Evolutionary conservation across 1,284 basidiomycete genomes (phyloP), one percentile per base, ranked within the genome.

Genomic region (Austropuccinia psidii): DNA sequence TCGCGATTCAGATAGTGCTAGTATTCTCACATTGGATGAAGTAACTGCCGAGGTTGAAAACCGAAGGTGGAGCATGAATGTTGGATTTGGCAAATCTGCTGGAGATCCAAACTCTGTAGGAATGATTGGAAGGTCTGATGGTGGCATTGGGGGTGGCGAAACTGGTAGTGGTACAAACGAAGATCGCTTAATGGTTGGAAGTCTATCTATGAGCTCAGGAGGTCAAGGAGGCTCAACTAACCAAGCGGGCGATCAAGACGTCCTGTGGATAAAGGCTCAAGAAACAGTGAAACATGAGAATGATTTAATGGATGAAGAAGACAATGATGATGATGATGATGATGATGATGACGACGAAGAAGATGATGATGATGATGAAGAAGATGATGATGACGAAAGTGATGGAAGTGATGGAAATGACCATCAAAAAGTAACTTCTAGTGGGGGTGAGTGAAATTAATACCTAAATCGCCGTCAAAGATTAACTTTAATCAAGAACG

Each of bases 21-120:
- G 91, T 79, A 82, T 98, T 77, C 85, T 98, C 79, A 98, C 95
- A 0, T 90, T 98, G 17, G 95, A 98, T 79, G 93, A 98, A 82
- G 96, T 98, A 77, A 98, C 95, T 0, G 93, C 92, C 5, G 91
- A 95, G 78, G 91, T 98, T 0, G 95, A 98, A 83, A 91, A 88
- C 78, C 84, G 93, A 19, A 83, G 87, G 21, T 83, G 83, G 57
- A 86, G 84, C 77, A 82, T 83, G 73, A 75, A 68, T 7, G 24
- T 72, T 1, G 66, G 52, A 27, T 15, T 57, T 31, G 55, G 75
- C 72, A 65, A 70, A 49, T 74, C 75, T 4, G 74, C 72, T 7
- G 67, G 58, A 15, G 70, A 76, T 80, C 81, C 21, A 47, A 47
- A 4, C 27, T 64, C 19, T 0, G 54, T 39, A 17, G 35, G 27